These are phyloP conservation scores for Daedaleopsis nitida DNA, from an alignment of 768 basidiomycete genomes.

Conservation along the genomic window DNA sequence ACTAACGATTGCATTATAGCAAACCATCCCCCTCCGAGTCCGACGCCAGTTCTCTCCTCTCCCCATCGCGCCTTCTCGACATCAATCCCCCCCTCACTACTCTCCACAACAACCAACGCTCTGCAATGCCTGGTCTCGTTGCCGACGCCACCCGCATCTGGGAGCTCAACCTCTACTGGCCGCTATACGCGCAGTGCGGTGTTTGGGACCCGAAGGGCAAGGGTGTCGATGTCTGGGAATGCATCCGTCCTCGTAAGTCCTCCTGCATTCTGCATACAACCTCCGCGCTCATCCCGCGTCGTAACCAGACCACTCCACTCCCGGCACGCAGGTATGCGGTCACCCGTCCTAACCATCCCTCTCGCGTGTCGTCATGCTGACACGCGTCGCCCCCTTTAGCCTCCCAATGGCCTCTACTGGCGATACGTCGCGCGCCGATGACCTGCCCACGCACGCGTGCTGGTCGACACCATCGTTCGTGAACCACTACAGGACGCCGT, in stretches of 20 bases:
- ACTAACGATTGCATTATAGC: conserved; percentile 1
- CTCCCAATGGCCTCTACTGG: conserved; percentile 47
- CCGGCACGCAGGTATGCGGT: conserved; percentile 43
- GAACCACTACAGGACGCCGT: conserved; percentile 1
- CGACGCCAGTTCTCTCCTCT: neutral
- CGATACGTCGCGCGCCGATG: conserved; percentile 50
- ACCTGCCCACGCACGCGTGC: conserved; percentile 23
- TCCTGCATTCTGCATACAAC: conserved; percentile 3
- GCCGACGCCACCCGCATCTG: conserved; percentile 70
- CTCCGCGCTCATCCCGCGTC: conserved; percentile 11
- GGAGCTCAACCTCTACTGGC: conserved; percentile 70
- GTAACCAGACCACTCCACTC: conserved; percentile 57
- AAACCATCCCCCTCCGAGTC: neutral
- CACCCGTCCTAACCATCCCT: conserved; percentile 5
- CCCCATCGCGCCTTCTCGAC: conserved; percentile 4
- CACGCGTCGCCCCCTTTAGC: conserved; percentile 31
- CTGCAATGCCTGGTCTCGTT: conserved; percentile 47
- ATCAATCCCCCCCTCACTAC: neutral
- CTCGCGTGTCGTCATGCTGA: neutral
- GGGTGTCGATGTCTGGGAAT: conserved; percentile 78
- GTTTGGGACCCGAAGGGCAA: conserved; percentile 68
- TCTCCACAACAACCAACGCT: too few species aligned
- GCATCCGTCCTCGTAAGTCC: conserved; percentile 65
- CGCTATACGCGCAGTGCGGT: conserved; percentile 65
- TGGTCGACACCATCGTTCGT: neutral